Evolutionary conservation across 805 yeast species (phyloP).

Genomic region (Phaffomyces opuntiae): DNA sequence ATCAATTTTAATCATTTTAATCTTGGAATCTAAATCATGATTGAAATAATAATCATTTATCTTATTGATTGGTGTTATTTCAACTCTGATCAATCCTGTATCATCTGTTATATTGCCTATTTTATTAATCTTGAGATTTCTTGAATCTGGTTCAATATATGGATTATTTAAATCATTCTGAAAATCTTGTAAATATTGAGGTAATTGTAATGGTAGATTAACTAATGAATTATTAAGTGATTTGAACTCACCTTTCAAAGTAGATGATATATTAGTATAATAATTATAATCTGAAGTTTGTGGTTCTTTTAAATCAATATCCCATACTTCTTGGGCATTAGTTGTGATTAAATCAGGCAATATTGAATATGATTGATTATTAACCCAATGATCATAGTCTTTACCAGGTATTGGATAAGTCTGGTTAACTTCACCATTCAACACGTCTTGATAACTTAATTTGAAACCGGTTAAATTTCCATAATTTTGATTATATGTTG

Average conservation of each 20-base stretch:
- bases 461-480: conserved; percentile 71
- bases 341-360: conserved; percentile 52
- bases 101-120: conserved; percentile 28
- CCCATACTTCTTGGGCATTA: conserved; percentile 50
- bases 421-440: conserved; percentile 36
- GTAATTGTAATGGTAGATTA: conserved; percentile 17
- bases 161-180: conserved; percentile 10
- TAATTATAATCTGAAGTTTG: conserved; percentile 11
- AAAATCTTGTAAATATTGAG: conserved; percentile 15
- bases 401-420: conserved; percentile 52
- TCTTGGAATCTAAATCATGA: conserved; percentile 27
- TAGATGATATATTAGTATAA: conserved; percentile 43
- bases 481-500: conserved; percentile 46
- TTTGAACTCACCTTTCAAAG: conserved; percentile 36
- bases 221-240: conserved; percentile 12
- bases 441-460: conserved; percentile 54
- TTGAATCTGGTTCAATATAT: conserved; percentile 1
- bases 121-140: neutral
- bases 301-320: conserved; percentile 18
- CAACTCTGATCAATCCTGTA: conserved; percentile 24
- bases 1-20: conserved; percentile 31
- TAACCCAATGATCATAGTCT: conserved; percentile 37
- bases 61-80: conserved; percentile 14
- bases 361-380: conserved; percentile 46
- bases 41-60: conserved; percentile 22